phyloP scores from a whole-genome alignment of 768 basidiomycete genomes.

The Scleroderma citrinum region DNA sequence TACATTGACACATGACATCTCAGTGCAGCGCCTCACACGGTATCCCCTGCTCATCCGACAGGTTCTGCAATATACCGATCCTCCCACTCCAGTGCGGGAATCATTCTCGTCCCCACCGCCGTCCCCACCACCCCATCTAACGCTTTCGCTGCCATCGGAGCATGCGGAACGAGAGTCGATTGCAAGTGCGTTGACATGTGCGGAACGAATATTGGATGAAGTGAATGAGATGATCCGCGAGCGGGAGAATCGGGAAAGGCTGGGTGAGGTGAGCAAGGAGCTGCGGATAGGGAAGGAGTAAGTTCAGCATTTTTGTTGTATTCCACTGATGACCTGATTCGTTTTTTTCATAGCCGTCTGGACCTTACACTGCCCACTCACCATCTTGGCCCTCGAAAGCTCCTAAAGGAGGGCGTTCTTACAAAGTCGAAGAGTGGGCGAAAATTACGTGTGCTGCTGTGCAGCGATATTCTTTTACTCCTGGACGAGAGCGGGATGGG shows the following conservation, averaged over 20 bases:
- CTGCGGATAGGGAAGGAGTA: slow-evolving; percentile 88
- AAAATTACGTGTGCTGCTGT: slow-evolving; percentile 72
- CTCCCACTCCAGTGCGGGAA: slow-evolving; percentile 24
- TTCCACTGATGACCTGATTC: no score
- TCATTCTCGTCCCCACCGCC: slow-evolving; percentile 1
- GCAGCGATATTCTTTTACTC: slow-evolving; percentile 85
- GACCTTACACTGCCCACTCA: slow-evolving; percentile 90
- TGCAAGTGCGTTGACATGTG: slow-evolving; percentile 46
- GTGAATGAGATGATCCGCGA: slow-evolving; percentile 90
- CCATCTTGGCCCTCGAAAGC: slow-evolving; percentile 69
- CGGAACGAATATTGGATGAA: slow-evolving; percentile 66
- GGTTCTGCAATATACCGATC: slow-evolving; percentile 75
- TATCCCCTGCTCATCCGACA: slow-evolving; percentile 89
- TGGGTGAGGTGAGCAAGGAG: slow-evolving; percentile 67
- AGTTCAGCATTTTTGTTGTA: slow-evolving; percentile 24
- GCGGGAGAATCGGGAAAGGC: slow-evolving; percentile 73
- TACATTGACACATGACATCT: not conserved
- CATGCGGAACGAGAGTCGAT: slow-evolving; percentile 52
- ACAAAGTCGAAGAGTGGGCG: slow-evolving; percentile 81
- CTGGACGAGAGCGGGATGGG: slow-evolving; percentile 66
- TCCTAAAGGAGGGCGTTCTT: slow-evolving; percentile 75
- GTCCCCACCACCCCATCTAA: not conserved
- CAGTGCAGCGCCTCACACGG: slow-evolving; percentile 93
- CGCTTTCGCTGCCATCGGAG: slow-evolving; percentile 8
- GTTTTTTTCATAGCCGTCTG: slow-evolving; percentile 70